These are phyloP conservation scores for Arachnomyces sp. DNA, from an alignment of 2,329 filamentous ascomycete species.

Conservation along the genomic window DNA sequence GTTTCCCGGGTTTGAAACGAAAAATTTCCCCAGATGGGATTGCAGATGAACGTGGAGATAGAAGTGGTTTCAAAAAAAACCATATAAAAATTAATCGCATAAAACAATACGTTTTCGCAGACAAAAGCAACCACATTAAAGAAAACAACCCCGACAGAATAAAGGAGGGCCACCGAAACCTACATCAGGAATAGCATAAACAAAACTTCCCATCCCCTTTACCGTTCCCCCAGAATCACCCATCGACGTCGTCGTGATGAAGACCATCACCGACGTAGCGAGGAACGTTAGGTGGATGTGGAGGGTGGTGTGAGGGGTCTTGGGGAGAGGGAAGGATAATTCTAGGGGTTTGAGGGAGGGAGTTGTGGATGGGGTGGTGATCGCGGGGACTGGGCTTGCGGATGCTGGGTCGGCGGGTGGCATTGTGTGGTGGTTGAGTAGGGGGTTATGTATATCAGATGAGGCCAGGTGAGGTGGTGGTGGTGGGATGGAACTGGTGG, in stretches of 20 bases:
- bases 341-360: conserved; percentile 39
- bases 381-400: conserved; percentile 2
- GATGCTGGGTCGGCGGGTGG: conserved; percentile 11
- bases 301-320: conserved; percentile 47
- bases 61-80: no score
- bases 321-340: conserved; percentile 50
- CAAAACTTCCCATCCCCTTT: conserved; percentile 71
- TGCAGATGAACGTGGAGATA: no score
- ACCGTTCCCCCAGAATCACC: conserved; percentile 31
- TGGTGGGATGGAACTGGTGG: neutral
- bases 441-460: no score
- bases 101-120: neutral
- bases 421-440: neutral
- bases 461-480: conserved; percentile 2
- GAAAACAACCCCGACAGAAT: conserved; percentile 3
- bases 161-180: conserved; percentile 16
- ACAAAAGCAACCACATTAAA: conserved; percentile 2
- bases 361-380: conserved; percentile 13
- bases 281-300: conserved; percentile 52
- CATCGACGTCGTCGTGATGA: conserved; percentile 47
- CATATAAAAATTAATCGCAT: neutral
- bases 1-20: no score
- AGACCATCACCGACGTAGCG: conserved; percentile 45
- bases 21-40: no score
- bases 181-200: conserved; percentile 90